Evolutionary conservation across 257 asterid species (phyloP).

Genomic region (Scutellaria barbata): DNA sequence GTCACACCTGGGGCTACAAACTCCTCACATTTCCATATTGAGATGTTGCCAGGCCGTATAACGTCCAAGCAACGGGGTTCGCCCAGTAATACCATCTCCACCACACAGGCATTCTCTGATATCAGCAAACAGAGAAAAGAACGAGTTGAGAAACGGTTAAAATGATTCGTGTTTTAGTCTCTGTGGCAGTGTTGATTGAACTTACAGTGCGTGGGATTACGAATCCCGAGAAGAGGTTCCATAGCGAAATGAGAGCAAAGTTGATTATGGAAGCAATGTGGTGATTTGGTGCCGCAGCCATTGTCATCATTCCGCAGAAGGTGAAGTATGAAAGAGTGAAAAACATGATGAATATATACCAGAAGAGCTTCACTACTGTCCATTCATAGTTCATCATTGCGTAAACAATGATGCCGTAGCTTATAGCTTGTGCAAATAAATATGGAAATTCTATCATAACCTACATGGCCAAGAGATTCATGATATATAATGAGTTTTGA

Average conservation of each 20-base stretch:
- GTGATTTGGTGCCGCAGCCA: constrained; percentile 56
- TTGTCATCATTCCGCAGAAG: constrained; percentile 62
- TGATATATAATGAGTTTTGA: too few species aligned
- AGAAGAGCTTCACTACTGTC: constrained; percentile 50
- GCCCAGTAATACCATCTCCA: constrained; percentile 71
- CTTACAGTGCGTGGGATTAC: constrained; percentile 58
- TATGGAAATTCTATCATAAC: constrained; percentile 58
- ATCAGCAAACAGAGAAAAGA: not conserved
- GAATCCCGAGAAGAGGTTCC: constrained; percentile 63
- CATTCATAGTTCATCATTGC: constrained; percentile 59
- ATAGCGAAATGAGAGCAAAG: constrained; percentile 34
- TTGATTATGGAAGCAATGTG: constrained; percentile 46
- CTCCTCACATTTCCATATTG: constrained; percentile 48
- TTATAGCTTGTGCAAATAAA: constrained; percentile 45
- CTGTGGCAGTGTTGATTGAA: not conserved
- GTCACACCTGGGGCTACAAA: constrained; percentile 27
- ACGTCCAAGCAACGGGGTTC: constrained; percentile 51
- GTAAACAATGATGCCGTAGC: constrained; percentile 45
- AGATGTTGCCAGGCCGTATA: constrained; percentile 54
- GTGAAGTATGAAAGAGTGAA: constrained; percentile 53
- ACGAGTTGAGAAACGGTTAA: not conserved
- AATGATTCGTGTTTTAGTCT: not conserved
- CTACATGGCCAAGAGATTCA: constrained; percentile 29
- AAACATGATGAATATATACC: constrained; percentile 53
- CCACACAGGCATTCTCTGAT: constrained; percentile 56